Conservation (phyloP, 2,329 filamentous ascomycete genomes). For the Chaetomiaceae sp. region DNA sequence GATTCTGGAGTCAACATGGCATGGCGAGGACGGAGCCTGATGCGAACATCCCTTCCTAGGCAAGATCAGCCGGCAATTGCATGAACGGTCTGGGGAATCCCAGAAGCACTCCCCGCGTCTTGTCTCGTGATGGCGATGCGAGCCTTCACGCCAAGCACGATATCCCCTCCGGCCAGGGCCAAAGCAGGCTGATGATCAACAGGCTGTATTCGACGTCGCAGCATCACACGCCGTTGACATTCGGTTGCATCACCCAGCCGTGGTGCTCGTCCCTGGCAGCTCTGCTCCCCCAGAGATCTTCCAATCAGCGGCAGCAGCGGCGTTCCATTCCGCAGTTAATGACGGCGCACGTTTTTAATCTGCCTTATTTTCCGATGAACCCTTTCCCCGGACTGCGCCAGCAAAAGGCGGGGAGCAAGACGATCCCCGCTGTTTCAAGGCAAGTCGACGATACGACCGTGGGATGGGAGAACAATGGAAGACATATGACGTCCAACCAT, state of each 20-base stretch:
- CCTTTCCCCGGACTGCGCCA: constrained; percentile 14
- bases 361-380: constrained; percentile 26
- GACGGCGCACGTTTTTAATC: constrained; percentile 25
- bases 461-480: background rate
- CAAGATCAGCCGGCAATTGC: constrained; percentile 21
- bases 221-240: background rate
- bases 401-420: constrained; percentile 1
- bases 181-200: constrained; percentile 13
- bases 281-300: constrained; percentile 10
- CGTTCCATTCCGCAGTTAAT: constrained; percentile 27
- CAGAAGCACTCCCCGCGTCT: constrained; percentile 1
- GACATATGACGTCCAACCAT: background rate
- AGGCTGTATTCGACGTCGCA: constrained; percentile 19
- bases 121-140: background rate
- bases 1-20: background rate
- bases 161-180: background rate
- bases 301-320: constrained; percentile 18
- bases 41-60: background rate
- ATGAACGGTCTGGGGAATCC: constrained; percentile 8
- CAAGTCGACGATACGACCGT: constrained; percentile 9
- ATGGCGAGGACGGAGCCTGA: background rate
- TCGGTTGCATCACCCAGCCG: constrained; percentile 10
- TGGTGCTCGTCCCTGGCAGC: background rate
- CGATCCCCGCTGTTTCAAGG: constrained; percentile 13
- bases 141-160: background rate